Base-by-base conservation (phyloP, 2,329 filamentous ascomycete species). In the Colletotrichum eremochloae region DNA sequence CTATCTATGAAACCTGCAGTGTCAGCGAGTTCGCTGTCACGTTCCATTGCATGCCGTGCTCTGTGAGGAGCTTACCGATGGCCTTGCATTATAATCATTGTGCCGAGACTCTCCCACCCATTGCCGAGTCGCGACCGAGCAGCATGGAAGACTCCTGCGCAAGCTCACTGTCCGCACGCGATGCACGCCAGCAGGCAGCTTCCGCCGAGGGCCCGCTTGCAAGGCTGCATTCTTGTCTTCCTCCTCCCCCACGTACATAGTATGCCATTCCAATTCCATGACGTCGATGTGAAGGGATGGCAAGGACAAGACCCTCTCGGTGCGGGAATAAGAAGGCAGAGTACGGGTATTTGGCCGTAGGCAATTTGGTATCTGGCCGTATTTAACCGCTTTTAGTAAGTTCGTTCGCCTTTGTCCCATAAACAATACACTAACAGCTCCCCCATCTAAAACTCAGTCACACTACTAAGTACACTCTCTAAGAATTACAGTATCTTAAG, bases 1-100 rank as follows among this genome's bases (percentile, higher is more conserved):
- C 66, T 72, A 72, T 65, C 55, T 56, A 40, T 48, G 40, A 44
- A 48, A 69, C 60, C 66, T 69, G 66, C 69, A 63, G 53, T 60
- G 56, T 36, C 66, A 46, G 60, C 58, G 53, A 42, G 55, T 44
- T 63, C n/a, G 61, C 31, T 69, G 60, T 48, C 69, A 72, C 66
- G 69, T 72, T 72, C 66, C 66, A 69, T 69, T 53, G 40, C 20
- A n/a, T 61, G 31, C 4, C 44, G 12, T 53, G 14, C 48, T 56
- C 46, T 44, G 38, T 42, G 46, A 38, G n/a, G 53, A 60, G 60
- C 66, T 72, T 61, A 69, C 46, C 60, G 60, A 72, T 50, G 46
- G 46, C 40, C 20, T 44, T 50, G 55, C 66, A 64, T 63, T 12
- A 33, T 12, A 64, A 63, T 64, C n/a, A 15, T 58, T 31, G 53